Base-by-base conservation (phyloP, 2,329 filamentous ascomycete species). In the Fusarium sp. region DNA sequence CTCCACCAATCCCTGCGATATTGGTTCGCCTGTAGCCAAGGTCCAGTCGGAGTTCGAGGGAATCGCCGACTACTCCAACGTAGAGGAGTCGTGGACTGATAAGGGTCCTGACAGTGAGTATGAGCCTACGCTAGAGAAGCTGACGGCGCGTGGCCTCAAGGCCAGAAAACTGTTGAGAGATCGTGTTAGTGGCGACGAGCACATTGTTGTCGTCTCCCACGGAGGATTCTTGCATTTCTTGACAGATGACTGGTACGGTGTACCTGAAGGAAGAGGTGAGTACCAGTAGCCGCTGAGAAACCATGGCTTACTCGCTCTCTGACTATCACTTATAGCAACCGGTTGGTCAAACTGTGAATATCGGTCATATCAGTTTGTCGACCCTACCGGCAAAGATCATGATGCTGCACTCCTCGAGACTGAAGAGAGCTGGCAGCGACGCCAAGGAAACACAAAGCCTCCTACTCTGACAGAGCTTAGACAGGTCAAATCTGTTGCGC, bases 191-290 rank as follows among this genome's bases (percentile, higher is more conserved):
- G 78, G 72, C 0, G 90, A 93, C 76, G 84, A 83, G 7, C 88
- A 95, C 74, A 88, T 97, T 33, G 89, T 92, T 0, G 86, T 94
- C 4, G 93, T 97, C 12, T 92, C 93, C 7, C 94, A 97, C 77
- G 94, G 94, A 4, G 93, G 92, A 2, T 93, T 95, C 75, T 79
- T 97, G 76, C 94, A 97, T 80, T 97, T 94, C 77, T 83, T 97
- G 70, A 96, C 93, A 1, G 89, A 94, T 73, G 94, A 97, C 77
- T 97, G 91, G 89, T 85, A 89, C 60, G 92, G 90, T 45, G 86
- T 88, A 29, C 79, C 82, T 76, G 76, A 84, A 7, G 75, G 76
- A 1, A 70, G 68, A 65, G 83, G 85, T 86, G 80, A 62, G 84
- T 78, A 37, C 35, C 35, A 23, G 29, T 19, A 29, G 12, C 33